Conservation (phyloP, 1,139 yeast species). For the Nakaseomyces nivariensis region DNA sequence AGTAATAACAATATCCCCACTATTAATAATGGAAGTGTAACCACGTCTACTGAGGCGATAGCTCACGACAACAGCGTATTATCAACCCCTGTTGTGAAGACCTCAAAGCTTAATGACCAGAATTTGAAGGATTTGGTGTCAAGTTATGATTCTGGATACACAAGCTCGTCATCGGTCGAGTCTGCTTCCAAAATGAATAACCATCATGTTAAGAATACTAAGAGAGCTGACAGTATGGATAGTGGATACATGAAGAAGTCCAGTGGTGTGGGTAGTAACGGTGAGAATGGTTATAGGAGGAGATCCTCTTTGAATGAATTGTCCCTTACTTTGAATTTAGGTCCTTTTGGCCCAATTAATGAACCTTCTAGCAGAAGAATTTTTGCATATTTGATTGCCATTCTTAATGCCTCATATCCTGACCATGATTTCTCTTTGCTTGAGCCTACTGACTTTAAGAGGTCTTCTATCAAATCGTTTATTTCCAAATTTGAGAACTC, state of each 20-base stretch:
- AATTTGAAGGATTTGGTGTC: slow-evolving; percentile 27
- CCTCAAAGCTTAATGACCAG: slow-evolving; percentile 28
- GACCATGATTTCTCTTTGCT: slow-evolving; percentile 87
- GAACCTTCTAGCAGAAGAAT: slow-evolving; percentile 76
- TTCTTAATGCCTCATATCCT: slow-evolving; percentile 84
- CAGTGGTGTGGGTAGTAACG: neutral
- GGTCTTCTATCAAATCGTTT: slow-evolving; percentile 41
- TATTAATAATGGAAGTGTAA: slow-evolving; percentile 3
- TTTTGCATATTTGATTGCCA: slow-evolving; percentile 84
- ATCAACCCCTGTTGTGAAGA: slow-evolving; percentile 10
- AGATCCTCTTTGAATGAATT: slow-evolving; percentile 22
- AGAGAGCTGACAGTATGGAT: slow-evolving; percentile 17
- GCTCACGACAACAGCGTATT: neutral
- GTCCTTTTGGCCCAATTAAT: slow-evolving; percentile 92
- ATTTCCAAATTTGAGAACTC: slow-evolving; percentile 71
- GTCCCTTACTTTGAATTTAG: slow-evolving; percentile 29
- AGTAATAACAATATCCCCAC: neutral
- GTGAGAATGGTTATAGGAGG: slow-evolving; percentile 10
- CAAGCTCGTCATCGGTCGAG: slow-evolving; percentile 25
- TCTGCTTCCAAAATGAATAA: slow-evolving; percentile 6
- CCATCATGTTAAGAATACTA: slow-evolving; percentile 4
- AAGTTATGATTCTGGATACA: slow-evolving; percentile 19
- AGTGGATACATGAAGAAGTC: neutral
- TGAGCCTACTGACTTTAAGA: slow-evolving; percentile 76
- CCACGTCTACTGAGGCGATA: neutral